Evolutionary conservation across 73 alveolate genomes (phyloP).

Genomic region (Tetrahymena thermophila): DNA sequence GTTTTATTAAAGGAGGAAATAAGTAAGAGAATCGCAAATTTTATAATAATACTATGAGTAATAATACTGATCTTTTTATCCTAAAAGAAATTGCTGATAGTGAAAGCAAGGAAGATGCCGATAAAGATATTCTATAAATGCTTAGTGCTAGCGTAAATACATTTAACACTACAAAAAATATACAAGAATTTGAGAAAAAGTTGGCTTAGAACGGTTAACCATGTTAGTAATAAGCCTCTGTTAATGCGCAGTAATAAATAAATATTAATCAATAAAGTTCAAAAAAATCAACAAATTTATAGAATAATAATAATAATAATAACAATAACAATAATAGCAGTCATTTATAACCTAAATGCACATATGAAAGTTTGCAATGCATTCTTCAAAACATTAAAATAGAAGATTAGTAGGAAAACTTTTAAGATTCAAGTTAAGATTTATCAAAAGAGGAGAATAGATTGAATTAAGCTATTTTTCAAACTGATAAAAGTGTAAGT

Average conservation of each 20-base stretch:
- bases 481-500: neutral
- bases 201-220: neutral
- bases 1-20: neutral
- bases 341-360: neutral
- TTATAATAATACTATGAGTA: neutral
- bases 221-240: neutral
- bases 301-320: neutral
- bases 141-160: neutral
- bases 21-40: neutral
- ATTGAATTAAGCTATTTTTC: neutral
- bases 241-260: neutral
- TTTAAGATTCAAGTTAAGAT: neutral
- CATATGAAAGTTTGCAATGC: neutral
- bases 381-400: neutral
- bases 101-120: neutral
- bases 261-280: neutral
- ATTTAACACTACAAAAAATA: neutral
- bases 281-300: neutral
- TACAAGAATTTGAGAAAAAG: neutral
- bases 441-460: neutral
- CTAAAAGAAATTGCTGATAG: neutral
- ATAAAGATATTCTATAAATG: neutral
- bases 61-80: neutral
- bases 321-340: neutral
- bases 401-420: neutral